Base-by-base conservation (phyloP, 257 asterid species). In the Salvia rosmarinus region DNA sequence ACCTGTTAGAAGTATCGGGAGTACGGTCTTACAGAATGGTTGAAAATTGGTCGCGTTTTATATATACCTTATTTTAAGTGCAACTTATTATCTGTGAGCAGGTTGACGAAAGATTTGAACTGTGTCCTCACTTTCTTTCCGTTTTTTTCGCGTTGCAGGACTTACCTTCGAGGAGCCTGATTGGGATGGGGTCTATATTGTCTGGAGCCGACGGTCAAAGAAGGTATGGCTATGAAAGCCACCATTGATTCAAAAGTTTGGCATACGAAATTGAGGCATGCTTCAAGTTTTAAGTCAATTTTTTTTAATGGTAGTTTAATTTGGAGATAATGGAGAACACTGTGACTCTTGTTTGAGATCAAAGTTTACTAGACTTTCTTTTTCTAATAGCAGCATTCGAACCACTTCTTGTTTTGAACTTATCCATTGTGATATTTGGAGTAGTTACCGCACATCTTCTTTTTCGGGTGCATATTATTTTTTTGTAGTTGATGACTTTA, bases 161-260 rank as follows among this genome's bases (percentile, higher is more conserved):
- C 62, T 55, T 23, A 55, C 37, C 37, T 16, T 55, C 37, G 62
- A 55, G 62, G 62, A 55, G 4, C n/a, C 62, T 55, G 37, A 55
- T 23, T 55, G 16, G 37, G 6, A 4, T 21, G 62, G 62, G 62
- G n/a, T 9, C 37, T 10, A 23, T 55, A 63, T 13, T 59, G 1
- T 10, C 3, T 63, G 14, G 1, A 23, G 14, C 21, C 23, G 16
- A 43, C n/a, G n/a, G n/a, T 10, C 0, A 40, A 40, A 9, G 46
- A 40, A 40, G 46, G 46, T 62, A 21, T 40, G 23, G 49, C 39
- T 21, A 54, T 54, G 60, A 8, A n/a, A 1, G 25, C 21, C 12
- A 21, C 12, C 5, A 10, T 62, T 16, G 68, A 30, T 17, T 20
- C 17, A 25, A 7, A 23, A 12, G 9, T 39, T n/a, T 62, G 51